These are phyloP conservation scores for Juncus inflexus DNA, from an alignment of 176 grass and related monocot species.

Conservation along the genomic window DNA sequence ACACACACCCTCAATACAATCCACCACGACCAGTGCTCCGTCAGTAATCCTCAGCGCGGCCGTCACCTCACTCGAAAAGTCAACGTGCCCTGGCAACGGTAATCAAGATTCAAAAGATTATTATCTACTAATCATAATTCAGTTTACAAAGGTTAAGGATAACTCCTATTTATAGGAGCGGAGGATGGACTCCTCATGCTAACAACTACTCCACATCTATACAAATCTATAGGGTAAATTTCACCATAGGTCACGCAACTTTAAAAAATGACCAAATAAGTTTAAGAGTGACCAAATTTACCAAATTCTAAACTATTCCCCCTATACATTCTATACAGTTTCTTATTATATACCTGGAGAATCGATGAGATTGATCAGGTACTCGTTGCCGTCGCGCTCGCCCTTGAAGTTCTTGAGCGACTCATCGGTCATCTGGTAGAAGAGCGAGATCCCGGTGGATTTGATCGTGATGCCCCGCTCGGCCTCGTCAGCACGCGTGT, in stretches of 20 bases:
- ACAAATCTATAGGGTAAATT: no score
- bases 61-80: constrained; percentile 75
- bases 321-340: no score
- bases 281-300: no score
- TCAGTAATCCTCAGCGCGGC: constrained; percentile 74
- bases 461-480: constrained; percentile 82
- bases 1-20: constrained; percentile 78
- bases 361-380: constrained; percentile 75
- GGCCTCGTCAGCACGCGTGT: constrained; percentile 63
- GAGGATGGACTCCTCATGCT: no score
- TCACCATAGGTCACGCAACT: no score
- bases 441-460: constrained; percentile 77
- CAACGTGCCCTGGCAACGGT: constrained; percentile 34
- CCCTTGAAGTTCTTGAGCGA: constrained; percentile 63
- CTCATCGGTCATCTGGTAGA: constrained; percentile 64
- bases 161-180: no score
- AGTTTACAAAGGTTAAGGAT: no score
- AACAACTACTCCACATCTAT: no score
- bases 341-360: constrained; percentile 21
- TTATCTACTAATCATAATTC: no score
- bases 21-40: constrained; percentile 67
- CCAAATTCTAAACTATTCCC: no score
- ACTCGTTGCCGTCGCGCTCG: constrained; percentile 44
- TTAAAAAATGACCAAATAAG: no score
- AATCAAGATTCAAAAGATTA: no score